Conservation (phyloP, 306 rosid species). For the Mimosa bimucronata region DNA sequence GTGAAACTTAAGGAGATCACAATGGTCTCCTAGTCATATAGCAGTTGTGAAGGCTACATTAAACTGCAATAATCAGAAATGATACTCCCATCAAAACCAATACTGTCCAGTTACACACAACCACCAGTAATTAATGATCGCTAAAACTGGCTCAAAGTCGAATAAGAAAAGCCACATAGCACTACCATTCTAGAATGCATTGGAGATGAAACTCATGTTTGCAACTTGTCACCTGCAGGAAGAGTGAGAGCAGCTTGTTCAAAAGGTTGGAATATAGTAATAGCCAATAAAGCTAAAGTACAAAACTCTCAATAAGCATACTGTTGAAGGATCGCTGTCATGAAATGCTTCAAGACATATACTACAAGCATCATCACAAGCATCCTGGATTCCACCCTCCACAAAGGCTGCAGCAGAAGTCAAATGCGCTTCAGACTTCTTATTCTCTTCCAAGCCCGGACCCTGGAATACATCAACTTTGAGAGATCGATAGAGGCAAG, state of each 20-base stretch:
- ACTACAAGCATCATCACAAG: constrained; percentile 95
- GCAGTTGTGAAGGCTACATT: not conserved
- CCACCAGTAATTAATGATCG: too few species aligned
- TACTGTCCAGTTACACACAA: too few species aligned
- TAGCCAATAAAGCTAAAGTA: not conserved
- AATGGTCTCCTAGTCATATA: too few species aligned
- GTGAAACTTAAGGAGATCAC: too few species aligned
- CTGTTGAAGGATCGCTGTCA: constrained; percentile 93
- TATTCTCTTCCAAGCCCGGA: constrained; percentile 59
- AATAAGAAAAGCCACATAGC: constrained; percentile 17
- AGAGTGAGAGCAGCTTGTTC: constrained; percentile 25
- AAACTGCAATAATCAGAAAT: too few species aligned
- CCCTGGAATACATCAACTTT: constrained; percentile 41
- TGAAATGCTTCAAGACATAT: constrained; percentile 88
- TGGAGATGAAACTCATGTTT: constrained; percentile 97
- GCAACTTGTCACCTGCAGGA: constrained; percentile 79
- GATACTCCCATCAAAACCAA: too few species aligned
- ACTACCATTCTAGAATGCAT: constrained; percentile 94
- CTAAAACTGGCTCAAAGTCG: constrained; percentile 7
- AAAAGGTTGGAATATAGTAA: constrained; percentile 15
- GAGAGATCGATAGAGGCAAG: constrained; percentile 4
- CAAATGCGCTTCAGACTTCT: constrained; percentile 72
- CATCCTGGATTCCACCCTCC: constrained; percentile 97
- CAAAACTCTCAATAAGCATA: constrained; percentile 30
- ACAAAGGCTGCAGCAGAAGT: constrained; percentile 95